These are phyloP conservation scores for Priceomyces melissophilus DNA, from an alignment of 805 yeast genomes.

Conservation along the genomic window DNA sequence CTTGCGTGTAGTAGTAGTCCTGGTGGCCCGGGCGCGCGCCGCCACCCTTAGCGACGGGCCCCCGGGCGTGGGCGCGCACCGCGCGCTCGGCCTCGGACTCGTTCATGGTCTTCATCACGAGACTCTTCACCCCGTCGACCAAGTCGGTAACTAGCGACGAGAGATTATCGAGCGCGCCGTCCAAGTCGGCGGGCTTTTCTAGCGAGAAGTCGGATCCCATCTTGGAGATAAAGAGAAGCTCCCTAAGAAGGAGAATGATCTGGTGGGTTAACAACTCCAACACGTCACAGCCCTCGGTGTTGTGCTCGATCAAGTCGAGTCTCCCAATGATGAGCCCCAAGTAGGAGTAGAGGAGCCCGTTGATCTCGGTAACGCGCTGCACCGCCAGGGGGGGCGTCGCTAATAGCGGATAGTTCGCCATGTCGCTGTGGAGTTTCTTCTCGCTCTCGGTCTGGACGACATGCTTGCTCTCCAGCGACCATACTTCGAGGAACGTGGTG, in stretches of 20 bases:
- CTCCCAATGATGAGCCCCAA: constrained; percentile 71
- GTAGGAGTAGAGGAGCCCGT: constrained; percentile 56
- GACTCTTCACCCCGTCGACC: constrained; percentile 59
- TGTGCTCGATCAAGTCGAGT: constrained; percentile 72
- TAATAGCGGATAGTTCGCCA: constrained; percentile 45
- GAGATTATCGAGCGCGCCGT: constrained; percentile 52
- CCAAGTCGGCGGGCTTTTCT: constrained; percentile 41
- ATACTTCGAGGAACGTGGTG: constrained; percentile 59
- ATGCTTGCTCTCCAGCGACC: constrained; percentile 62
- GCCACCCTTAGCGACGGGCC: neutral
- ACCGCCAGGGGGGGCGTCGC: constrained; percentile 57
- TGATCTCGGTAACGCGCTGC: constrained; percentile 61
- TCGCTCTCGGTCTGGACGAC: constrained; percentile 38
- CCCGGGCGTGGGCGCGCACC: constrained; percentile 2
- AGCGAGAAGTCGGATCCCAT: constrained; percentile 39
- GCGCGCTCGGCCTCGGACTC: constrained; percentile 30
- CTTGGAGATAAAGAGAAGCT: constrained; percentile 58
- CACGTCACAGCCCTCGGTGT: constrained; percentile 63
- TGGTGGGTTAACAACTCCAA: constrained; percentile 68
- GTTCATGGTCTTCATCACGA: constrained; percentile 53
- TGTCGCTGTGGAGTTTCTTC: constrained; percentile 29
- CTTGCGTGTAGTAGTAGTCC: constrained; percentile 56
- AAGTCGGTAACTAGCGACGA: constrained; percentile 60
- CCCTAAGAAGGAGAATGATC: constrained; percentile 60
- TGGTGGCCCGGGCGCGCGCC: neutral